Conservation (phyloP, 2,329 filamentous ascomycete genomes). For the Pseudocercospora fijiensis region DNA sequence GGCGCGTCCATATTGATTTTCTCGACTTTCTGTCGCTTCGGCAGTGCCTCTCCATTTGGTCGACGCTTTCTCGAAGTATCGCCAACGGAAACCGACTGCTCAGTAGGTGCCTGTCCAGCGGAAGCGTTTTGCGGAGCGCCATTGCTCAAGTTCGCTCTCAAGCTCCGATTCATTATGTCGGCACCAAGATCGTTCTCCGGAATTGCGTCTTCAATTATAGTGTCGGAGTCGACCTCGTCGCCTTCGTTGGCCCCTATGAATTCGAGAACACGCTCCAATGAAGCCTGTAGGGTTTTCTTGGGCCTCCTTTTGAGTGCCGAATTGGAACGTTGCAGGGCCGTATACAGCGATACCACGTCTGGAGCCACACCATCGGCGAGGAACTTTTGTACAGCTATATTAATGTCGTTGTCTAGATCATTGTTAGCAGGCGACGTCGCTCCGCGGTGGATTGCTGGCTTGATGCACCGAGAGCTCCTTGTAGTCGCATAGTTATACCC, state of each 20-base stretch:
- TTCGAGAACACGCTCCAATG: constrained; percentile 77
- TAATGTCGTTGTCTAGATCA: constrained; percentile 54
- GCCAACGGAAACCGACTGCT: constrained; percentile 27
- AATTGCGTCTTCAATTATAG: constrained; percentile 47
- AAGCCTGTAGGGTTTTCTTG: constrained; percentile 77
- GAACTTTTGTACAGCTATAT: constrained; percentile 43
- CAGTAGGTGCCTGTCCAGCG: constrained; percentile 6
- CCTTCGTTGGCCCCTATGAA: constrained; percentile 66
- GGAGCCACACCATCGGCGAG: constrained; percentile 29
- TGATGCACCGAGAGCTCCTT: constrained; percentile 17
- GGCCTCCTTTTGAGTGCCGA: constrained; percentile 80
- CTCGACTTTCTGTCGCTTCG: constrained; percentile 61
- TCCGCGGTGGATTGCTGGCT: neutral
- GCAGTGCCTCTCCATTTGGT: constrained; percentile 63
- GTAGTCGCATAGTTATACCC: constrained; percentile 17
- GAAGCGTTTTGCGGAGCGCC: neutral
- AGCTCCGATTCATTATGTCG: constrained; percentile 63
- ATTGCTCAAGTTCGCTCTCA: constrained; percentile 29
- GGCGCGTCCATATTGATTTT: constrained; percentile 58
- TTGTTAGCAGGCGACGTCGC: constrained; percentile 6
- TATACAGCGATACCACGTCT: constrained; percentile 58
- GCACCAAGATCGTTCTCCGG: constrained; percentile 30
- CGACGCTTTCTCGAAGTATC: constrained; percentile 52
- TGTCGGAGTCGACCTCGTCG: constrained; percentile 55
- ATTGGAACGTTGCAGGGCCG: constrained; percentile 79